phyloP scores from a whole-genome alignment of 768 basidiomycete genomes.

The Hydnomerulius pinastri region DNA sequence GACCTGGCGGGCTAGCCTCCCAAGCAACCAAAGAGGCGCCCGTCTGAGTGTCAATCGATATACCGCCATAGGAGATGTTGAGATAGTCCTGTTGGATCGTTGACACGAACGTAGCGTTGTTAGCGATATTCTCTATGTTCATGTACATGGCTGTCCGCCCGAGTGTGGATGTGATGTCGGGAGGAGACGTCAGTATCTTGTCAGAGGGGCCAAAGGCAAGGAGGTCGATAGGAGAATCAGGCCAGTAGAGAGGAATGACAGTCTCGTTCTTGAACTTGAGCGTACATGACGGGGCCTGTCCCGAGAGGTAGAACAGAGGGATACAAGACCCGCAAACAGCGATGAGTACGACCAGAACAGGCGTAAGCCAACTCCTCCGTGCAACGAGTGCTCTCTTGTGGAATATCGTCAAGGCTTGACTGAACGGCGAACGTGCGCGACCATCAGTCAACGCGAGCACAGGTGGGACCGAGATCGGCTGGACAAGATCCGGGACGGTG shows the following conservation, averaged over 20 bases:
- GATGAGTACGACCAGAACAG: conserved; percentile 52
- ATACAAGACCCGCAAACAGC: conserved; percentile 66
- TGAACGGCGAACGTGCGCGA: conserved; percentile 53
- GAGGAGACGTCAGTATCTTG: conserved; percentile 53
- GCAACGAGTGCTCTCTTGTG: conserved; percentile 67
- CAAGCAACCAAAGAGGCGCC: conserved; percentile 64
- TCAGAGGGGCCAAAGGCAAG: conserved; percentile 35
- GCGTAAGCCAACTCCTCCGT: conserved; percentile 69
- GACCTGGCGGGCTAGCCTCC: conserved; percentile 64
- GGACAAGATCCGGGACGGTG: not conserved
- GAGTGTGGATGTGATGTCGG: conserved; percentile 48
- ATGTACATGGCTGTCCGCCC: conserved; percentile 42
- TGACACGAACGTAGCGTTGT: conserved; percentile 62
- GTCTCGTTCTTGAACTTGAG: conserved; percentile 38
- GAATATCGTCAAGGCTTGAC: conserved; percentile 73
- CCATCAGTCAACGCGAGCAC: conserved; percentile 51
- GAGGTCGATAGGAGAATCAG: conserved; percentile 43
- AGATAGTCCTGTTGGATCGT: conserved; percentile 52
- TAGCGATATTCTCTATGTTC: conserved; percentile 42
- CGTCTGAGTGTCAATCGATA: conserved; percentile 57
- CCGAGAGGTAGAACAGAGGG: conserved; percentile 63
- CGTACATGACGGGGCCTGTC: conserved; percentile 53
- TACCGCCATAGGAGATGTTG: conserved; percentile 64
- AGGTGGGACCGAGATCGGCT: conserved; percentile 10
- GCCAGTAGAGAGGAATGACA: conserved; percentile 54